These are phyloP conservation scores for Microascus cirrosus DNA, from an alignment of 2,329 filamentous ascomycete genomes.

Conservation along the genomic window DNA sequence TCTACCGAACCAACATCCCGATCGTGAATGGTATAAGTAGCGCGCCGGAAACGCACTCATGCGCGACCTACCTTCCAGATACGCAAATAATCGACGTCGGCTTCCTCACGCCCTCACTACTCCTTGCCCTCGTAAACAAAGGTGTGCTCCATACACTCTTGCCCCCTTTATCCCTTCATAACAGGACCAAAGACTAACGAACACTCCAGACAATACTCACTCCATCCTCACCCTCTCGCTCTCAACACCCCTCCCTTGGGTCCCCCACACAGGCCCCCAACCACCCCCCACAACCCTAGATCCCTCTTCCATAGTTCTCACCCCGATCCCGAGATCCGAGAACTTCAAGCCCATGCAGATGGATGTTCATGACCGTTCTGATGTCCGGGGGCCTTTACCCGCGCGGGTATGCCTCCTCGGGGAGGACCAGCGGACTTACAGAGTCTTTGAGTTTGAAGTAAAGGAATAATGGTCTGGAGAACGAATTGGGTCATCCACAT, in stretches of 20 bases:
- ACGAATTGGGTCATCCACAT: too few relatives aligned
- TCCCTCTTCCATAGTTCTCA: not conserved
- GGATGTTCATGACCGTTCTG: slow-evolving; percentile 35
- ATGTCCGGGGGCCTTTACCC: slow-evolving; percentile 33
- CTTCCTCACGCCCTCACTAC: slow-evolving; percentile 50
- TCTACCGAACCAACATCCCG: slow-evolving; percentile 41
- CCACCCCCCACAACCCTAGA: not conserved
- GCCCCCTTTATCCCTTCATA: not conserved
- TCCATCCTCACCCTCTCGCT: not conserved
- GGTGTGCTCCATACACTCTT: not conserved
- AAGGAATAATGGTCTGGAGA: not conserved
- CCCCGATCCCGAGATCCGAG: slow-evolving; percentile 11
- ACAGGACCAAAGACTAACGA: not conserved
- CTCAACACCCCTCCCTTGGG: slow-evolving; percentile 1
- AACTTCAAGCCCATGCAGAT: slow-evolving; percentile 33
- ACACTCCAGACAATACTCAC: not conserved
- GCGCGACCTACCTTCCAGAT: slow-evolving; percentile 27
- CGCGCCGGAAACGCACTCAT: slow-evolving; percentile 22
- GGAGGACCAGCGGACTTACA: slow-evolving; percentile 32
- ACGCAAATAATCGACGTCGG: slow-evolving; percentile 49
- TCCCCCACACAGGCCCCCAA: slow-evolving; percentile 4
- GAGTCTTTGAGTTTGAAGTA: slow-evolving; percentile 28
- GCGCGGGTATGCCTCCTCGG: slow-evolving; percentile 39
- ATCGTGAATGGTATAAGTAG: slow-evolving; percentile 50
- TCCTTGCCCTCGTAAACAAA: slow-evolving; percentile 43